Evolutionary conservation across 169 alveolate genomes (phyloP).

Genomic region (Plasmodium sp.): DNA sequence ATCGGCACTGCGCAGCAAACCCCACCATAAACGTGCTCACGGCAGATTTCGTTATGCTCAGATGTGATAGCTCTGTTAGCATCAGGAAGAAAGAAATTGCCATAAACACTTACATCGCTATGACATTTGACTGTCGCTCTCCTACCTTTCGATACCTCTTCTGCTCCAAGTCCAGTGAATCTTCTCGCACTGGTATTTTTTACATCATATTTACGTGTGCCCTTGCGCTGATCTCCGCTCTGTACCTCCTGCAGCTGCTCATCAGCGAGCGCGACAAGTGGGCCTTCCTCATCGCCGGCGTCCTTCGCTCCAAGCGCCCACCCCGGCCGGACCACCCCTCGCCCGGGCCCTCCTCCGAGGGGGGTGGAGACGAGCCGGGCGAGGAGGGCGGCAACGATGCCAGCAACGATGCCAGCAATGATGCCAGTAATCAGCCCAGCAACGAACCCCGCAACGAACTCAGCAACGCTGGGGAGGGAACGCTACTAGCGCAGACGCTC

Average conservation of each 20-base stretch:
- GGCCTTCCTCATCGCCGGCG: background rate
- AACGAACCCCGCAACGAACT: background rate
- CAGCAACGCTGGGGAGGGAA: background rate
- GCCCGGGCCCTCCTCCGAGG: background rate
- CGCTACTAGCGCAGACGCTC: background rate
- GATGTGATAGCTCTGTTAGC: slow-evolving; percentile 8
- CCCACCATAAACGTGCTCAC: slow-evolving; percentile 7
- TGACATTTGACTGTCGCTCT: slow-evolving; percentile 63
- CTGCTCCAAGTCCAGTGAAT: slow-evolving; percentile 10
- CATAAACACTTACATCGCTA: slow-evolving; percentile 38
- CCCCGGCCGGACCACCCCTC: background rate
- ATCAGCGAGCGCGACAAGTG: slow-evolving; percentile 8
- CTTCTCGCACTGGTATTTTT: background rate
- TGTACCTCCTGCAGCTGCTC: slow-evolving; percentile 6
- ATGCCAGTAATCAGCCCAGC: background rate
- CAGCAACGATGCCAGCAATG: background rate
- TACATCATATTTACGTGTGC: slow-evolving; percentile 14
- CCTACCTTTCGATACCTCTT: slow-evolving; percentile 16
- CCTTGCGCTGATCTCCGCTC: slow-evolving; percentile 38
- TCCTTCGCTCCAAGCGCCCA: background rate
- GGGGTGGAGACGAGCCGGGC: background rate
- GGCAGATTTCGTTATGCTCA: slow-evolving; percentile 22
- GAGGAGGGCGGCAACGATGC: background rate
- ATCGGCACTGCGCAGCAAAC: background rate
- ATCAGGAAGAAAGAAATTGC: slow-evolving; percentile 44